These are phyloP conservation scores for Neopestalotiopsis sp. DNA, from an alignment of 2,329 filamentous ascomycete genomes.

Conservation along the genomic window DNA sequence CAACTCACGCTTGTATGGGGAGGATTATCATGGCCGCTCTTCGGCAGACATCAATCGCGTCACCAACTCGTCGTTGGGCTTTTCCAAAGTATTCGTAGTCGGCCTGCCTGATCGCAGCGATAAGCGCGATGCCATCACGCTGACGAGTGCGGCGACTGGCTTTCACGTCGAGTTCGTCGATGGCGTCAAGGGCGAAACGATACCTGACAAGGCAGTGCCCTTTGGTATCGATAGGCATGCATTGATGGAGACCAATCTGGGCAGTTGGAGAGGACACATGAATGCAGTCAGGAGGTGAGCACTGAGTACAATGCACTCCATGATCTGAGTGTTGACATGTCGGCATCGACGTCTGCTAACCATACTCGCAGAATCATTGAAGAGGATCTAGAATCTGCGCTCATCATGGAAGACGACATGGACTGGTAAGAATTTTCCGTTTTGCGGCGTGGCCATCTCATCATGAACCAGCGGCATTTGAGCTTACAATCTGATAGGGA, in stretches of 20 bases:
- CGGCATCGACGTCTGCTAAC: constrained; percentile 16
- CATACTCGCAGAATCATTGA: constrained; percentile 35
- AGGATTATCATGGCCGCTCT: not conserved
- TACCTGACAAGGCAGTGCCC: constrained; percentile 47
- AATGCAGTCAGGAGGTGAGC: constrained; percentile 37
- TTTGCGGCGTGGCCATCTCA: constrained; percentile 25
- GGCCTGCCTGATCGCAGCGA: constrained; percentile 49
- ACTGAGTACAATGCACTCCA: not conserved
- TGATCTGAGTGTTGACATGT: constrained; percentile 11
- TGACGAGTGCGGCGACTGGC: constrained; percentile 45
- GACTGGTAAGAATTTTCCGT: constrained; percentile 45
- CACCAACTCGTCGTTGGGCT: constrained; percentile 35
- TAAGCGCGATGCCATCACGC: constrained; percentile 49
- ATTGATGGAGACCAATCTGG: constrained; percentile 38
- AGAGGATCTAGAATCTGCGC: constrained; percentile 38
- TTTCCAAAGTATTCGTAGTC: constrained; percentile 51
- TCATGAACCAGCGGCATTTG: not conserved
- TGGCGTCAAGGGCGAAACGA: constrained; percentile 42
- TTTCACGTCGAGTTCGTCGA: constrained; percentile 48
- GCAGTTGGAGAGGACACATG: constrained; percentile 43
- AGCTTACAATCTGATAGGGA: constrained; percentile 29
- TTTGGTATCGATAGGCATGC: constrained; percentile 32
- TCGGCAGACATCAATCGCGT: constrained; percentile 26
- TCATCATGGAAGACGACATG: constrained; percentile 51
- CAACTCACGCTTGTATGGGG: not conserved